Evolutionary conservation across 257 asterid genomes (phyloP).

Genomic region (Handroanthus guayacan): DNA sequence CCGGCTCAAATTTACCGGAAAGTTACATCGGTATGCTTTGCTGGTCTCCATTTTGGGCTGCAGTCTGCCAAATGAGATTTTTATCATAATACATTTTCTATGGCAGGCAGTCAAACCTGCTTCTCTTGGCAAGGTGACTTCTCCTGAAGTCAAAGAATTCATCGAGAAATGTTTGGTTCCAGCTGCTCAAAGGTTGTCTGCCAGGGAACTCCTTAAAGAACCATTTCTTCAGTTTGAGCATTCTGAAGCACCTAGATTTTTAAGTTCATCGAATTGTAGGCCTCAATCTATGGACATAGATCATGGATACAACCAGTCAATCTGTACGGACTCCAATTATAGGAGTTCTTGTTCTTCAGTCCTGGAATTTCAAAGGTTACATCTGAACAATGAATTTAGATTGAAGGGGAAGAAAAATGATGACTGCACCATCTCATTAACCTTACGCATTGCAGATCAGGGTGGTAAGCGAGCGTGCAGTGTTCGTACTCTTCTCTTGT

Average conservation of each 20-base stretch:
- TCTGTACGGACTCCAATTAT: slow-evolving; percentile 49
- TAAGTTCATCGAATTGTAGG: slow-evolving; percentile 43
- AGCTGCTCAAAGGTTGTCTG: slow-evolving; percentile 64
- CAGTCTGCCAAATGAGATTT: not conserved
- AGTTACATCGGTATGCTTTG: slow-evolving; percentile 64
- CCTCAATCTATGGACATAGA: slow-evolving; percentile 74
- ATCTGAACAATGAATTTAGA: slow-evolving; percentile 62
- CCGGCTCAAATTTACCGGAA: slow-evolving; percentile 78
- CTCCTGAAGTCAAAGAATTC: slow-evolving; percentile 60
- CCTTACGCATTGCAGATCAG: slow-evolving; percentile 61
- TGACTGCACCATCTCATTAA: slow-evolving; percentile 57
- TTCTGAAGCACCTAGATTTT: slow-evolving; percentile 48
- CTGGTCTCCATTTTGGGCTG: not conserved
- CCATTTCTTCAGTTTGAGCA: slow-evolving; percentile 60
- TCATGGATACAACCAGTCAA: slow-evolving; percentile 54
- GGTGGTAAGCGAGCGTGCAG: slow-evolving; percentile 47
- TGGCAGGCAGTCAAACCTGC: slow-evolving; percentile 77
- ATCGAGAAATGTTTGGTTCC: slow-evolving; percentile 77
- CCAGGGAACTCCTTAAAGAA: slow-evolving; percentile 77
- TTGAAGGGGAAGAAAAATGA: slow-evolving; percentile 66
- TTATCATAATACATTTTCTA: slow-evolving; percentile 2
- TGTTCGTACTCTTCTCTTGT: not conserved
- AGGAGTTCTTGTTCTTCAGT: slow-evolving; percentile 50
- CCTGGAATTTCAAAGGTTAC: slow-evolving; percentile 58
- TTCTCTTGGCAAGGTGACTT: slow-evolving; percentile 59